Evolutionary conservation across 805 yeast species (phyloP).

Genomic region (Candida sphagnicola): DNA sequence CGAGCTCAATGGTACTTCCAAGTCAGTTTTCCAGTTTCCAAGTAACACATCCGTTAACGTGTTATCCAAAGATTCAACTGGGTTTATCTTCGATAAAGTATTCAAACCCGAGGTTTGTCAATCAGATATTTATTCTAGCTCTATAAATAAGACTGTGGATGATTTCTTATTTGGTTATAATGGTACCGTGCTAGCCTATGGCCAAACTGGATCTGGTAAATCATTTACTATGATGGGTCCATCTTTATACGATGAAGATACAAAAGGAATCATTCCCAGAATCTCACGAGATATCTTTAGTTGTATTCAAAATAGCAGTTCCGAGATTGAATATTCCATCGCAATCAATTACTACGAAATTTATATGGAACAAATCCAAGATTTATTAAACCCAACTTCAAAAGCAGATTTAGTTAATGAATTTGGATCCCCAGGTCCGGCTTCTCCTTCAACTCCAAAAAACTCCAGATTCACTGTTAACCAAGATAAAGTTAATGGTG

Average conservation of each 20-base stretch:
- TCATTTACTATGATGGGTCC: constrained; percentile 74
- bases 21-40: constrained; percentile 14
- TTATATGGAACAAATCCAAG: constrained; percentile 72
- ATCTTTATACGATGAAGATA: constrained; percentile 25
- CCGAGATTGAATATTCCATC: constrained; percentile 59
- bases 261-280: constrained; percentile 66
- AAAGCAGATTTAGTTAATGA: background rate
- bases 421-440: constrained; percentile 14
- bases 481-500: constrained; percentile 61
- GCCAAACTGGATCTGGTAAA: constrained; percentile 78
- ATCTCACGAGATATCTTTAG: constrained; percentile 63
- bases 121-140: constrained; percentile 52
- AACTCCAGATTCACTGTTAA: constrained; percentile 53
- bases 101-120: constrained; percentile 54
- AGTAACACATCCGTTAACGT: constrained; percentile 24
- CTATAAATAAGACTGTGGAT: constrained; percentile 59
- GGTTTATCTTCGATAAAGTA: constrained; percentile 63
- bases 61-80: constrained; percentile 21
- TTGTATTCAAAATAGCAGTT: constrained; percentile 40
- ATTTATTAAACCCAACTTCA: constrained; percentile 42
- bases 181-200: constrained; percentile 74
- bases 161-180: constrained; percentile 74
- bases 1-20: constrained; percentile 22
- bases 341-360: constrained; percentile 77
- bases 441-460: constrained; percentile 19